phyloP scores from a whole-genome alignment of 139 green algal species.

The Volvox reticuliferus region DNA sequence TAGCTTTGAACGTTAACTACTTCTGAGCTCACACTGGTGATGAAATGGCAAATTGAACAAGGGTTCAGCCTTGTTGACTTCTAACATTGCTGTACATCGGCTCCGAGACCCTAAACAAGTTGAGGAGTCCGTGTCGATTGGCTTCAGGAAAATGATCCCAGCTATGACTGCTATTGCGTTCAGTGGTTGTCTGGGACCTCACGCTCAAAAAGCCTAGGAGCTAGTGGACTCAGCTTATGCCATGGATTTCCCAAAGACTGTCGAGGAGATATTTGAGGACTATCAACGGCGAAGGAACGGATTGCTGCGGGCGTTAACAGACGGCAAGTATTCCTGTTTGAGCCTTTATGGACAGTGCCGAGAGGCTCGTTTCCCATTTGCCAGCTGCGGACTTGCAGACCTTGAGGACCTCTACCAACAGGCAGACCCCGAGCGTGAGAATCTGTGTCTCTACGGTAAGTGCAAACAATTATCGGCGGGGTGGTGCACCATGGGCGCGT shows the following conservation, averaged over 20 bases:
- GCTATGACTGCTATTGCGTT: neutral
- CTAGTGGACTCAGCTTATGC: neutral
- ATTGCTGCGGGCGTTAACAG: constrained; percentile 77
- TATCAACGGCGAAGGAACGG: constrained; percentile 65
- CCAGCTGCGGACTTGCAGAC: constrained; percentile 54
- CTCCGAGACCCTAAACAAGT: too few relatives aligned
- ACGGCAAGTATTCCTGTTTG: constrained; percentile 60
- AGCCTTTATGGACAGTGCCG: neutral
- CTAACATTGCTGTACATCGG: too few relatives aligned
- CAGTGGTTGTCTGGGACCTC: neutral
- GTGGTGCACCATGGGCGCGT: neutral
- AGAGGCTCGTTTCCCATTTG: neutral
- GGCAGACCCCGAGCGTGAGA: constrained; percentile 94
- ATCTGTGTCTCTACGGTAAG: constrained; percentile 97
- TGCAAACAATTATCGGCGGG: neutral
- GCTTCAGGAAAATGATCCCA: too few relatives aligned
- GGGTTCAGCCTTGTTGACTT: too few relatives aligned
- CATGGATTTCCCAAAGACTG: constrained; percentile 41
- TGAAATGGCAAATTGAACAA: too few relatives aligned
- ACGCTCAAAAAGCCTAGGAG: neutral
- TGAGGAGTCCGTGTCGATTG: too few relatives aligned
- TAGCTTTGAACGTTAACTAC: too few relatives aligned
- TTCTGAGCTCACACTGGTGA: too few relatives aligned
- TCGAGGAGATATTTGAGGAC: constrained; percentile 78
- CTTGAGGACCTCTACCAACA: constrained; percentile 84